These are phyloP conservation scores for Ammopiptanthus mongolicus DNA, from an alignment of 306 rosid genomes.

Conservation along the genomic window DNA sequence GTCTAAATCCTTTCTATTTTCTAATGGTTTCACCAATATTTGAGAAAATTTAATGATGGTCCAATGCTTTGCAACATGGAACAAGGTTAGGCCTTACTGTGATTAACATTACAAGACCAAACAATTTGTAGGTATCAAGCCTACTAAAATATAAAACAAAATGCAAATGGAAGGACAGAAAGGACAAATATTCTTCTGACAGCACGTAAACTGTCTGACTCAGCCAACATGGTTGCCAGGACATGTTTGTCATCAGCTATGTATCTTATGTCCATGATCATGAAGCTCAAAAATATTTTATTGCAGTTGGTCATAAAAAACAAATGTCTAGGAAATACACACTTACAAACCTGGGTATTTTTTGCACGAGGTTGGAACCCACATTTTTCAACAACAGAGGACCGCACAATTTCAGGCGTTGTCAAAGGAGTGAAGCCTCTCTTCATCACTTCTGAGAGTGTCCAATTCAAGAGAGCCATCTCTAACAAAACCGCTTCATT, in stretches of 20 bases:
- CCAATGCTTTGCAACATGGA: not conserved
- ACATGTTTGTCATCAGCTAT: not conserved
- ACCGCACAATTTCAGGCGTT: constrained; percentile 94
- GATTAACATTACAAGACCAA: constrained; percentile 16
- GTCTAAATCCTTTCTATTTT: not conserved
- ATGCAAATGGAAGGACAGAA: not conserved
- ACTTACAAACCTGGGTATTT: constrained; percentile 77
- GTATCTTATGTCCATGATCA: not conserved
- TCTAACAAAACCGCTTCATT: constrained; percentile 88
- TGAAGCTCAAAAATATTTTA: constrained; percentile 2
- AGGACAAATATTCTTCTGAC: not conserved
- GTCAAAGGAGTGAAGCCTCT: constrained; percentile 79
- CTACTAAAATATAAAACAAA: constrained; percentile 1
- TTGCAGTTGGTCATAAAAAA: not conserved
- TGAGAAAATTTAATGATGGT: constrained; percentile 5
- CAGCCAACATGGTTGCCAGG: not conserved
- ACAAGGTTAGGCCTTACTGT: not conserved
- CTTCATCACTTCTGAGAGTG: constrained; percentile 83
- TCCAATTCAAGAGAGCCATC: constrained; percentile 90
- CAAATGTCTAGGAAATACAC: not conserved
- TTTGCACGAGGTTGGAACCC: constrained; percentile 95
- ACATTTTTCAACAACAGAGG: constrained; percentile 90
- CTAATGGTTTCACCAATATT: not conserved
- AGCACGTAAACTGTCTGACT: not conserved
- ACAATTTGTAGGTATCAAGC: not conserved